Evolutionary conservation across 495 filamentous ascomycete species (phyloP).

Genomic region (Articulospora tetracladia): DNA sequence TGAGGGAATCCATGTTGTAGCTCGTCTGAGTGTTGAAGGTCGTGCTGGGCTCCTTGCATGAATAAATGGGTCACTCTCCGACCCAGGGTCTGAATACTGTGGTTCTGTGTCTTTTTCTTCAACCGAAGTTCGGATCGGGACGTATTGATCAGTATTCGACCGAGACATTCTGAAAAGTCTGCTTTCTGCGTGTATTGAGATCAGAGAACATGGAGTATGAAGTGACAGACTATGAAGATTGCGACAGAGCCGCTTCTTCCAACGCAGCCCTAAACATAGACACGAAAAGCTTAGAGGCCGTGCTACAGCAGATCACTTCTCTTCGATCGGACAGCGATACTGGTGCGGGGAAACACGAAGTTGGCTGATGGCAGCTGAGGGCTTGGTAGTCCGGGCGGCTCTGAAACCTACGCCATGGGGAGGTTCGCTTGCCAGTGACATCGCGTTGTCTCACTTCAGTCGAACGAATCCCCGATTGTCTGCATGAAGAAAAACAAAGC

Average conservation of each 20-base stretch:
- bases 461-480: background rate
- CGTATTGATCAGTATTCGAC: background rate
- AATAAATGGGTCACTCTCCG: slow-evolving; percentile 11
- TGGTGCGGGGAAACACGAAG: background rate
- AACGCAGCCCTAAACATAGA: too few species aligned
- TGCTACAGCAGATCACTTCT: too few species aligned
- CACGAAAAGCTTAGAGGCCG: too few species aligned
- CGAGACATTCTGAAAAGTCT: too few species aligned
- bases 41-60: background rate
- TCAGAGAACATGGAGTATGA: too few species aligned
- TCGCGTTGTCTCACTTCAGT: background rate
- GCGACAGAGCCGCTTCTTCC: too few species aligned
- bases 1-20: slow-evolving; percentile 3
- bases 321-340: background rate
- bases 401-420: background rate
- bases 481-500: background rate
- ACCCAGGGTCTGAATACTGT: slow-evolving; percentile 2
- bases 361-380: background rate
- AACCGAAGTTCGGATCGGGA: background rate
- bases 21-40: background rate
- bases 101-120: background rate
- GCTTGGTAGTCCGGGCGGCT: too few species aligned
- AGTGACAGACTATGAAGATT: too few species aligned
- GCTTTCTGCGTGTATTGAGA: too few species aligned
- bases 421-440: background rate